Base-by-base conservation (phyloP, 345 rosid genomes). In the Hibiscus trionum region DNA sequence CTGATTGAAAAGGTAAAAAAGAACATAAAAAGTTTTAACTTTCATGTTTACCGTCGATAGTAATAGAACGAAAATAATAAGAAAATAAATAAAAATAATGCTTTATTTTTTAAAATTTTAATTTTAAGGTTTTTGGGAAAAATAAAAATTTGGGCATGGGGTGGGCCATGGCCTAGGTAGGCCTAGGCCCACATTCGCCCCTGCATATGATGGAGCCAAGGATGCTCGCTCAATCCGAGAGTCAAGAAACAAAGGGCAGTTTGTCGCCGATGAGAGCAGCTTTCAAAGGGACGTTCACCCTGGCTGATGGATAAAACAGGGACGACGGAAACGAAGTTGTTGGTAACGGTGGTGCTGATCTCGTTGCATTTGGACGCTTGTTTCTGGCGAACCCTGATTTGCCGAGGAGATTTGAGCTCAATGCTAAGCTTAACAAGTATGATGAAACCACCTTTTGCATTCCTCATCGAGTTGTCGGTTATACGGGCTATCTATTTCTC, bases 401-500 rank as follows among this genome's bases (percentile, higher is more conserved):
- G 31, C 75, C 69, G 4, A 72, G 55, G 58, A 49, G 70, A 33
- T 72, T 72, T 62, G 21, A 62, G 70, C 75, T 62, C 5, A 7
- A 72, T 29, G 60, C 52, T 4, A 53, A 3, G 33, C 75, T 62
- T 33, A 72, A 62, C 33, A 49, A 50, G 61, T 72, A 72, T 24
- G 70, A 72, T 72, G 31, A 69, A 33, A 37, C 16, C 31, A 72
- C 69, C 8, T 72, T 72, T 46, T 72, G 61, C 56, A 72, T 66
- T 3, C 19, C n/a, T 10, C 88, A 88, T 78, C 85, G 86, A 47
- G 81, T 82, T 2, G 52, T 88, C 37, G 93, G 93, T 69, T 91
- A 91, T 59, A 84, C 92, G 1, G 94, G 88, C 77, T 88, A 88
- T 72, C 91, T 94, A 49, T 87, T 88, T 71, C 86, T 87, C 2